phyloP scores from a whole-genome alignment of 1,284 basidiomycete species.

The Cutaneotrichosporon sp. region DNA sequence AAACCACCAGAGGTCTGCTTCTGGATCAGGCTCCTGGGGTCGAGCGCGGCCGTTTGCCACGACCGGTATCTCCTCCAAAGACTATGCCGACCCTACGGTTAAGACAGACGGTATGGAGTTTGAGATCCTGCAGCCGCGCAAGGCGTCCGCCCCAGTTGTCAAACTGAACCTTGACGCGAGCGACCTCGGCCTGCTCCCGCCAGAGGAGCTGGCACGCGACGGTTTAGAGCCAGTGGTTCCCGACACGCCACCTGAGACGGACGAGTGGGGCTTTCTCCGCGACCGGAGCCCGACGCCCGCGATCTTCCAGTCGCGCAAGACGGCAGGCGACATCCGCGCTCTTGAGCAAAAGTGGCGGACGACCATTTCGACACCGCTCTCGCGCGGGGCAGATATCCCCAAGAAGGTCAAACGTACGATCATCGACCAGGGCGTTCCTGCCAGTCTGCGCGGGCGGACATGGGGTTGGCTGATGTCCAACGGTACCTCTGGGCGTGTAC shows the following conservation, averaged over 20 bases:
- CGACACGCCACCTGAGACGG: conserved; percentile 34
- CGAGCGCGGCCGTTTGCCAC: background rate
- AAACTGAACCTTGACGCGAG: conserved; percentile 16
- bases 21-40: background rate
- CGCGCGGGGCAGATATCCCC: conserved; percentile 68
- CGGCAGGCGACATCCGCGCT: conserved; percentile 37
- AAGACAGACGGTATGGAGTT: conserved; percentile 51
- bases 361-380: conserved; percentile 63
- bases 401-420: conserved; percentile 81
- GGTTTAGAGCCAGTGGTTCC: conserved; percentile 10
- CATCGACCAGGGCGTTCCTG: conserved; percentile 72
- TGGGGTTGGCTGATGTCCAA: conserved; percentile 75
- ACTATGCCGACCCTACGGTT: conserved; percentile 46
- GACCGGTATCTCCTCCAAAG: conserved; percentile 44
- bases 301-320: conserved; percentile 39
- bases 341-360: conserved; percentile 57
- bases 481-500: conserved; percentile 66
- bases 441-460: conserved; percentile 76
- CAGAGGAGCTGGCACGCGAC: conserved; percentile 5
- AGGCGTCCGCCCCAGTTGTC: conserved; percentile 7
- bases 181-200: conserved; percentile 14
- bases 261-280: conserved; percentile 52
- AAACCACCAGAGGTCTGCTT: conserved; percentile 7
- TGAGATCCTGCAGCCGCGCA: conserved; percentile 48
- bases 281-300: conserved; percentile 38